phyloP scores from a whole-genome alignment of 805 yeast genomes.

The Pichia deserticola region DNA sequence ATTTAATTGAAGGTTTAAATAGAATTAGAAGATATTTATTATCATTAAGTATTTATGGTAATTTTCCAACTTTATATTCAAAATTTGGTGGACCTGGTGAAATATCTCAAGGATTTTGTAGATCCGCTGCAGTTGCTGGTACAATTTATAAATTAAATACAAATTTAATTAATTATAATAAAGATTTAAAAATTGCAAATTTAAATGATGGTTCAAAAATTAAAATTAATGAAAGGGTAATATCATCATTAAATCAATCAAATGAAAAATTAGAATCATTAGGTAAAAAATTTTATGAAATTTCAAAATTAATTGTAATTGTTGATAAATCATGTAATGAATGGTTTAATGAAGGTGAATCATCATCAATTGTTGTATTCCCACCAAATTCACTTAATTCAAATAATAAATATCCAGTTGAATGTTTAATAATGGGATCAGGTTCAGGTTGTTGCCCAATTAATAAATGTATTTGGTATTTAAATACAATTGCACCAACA shows the following conservation, averaged over 20 bases:
- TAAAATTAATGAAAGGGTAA: conserved; percentile 69
- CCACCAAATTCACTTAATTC: conserved; percentile 76
- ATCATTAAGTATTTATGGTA: conserved; percentile 88
- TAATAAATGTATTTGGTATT: conserved; percentile 89
- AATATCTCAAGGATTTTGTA: conserved; percentile 90
- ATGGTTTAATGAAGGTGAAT: conserved; percentile 85
- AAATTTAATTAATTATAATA: conserved; percentile 56
- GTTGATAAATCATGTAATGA: conserved; percentile 83
- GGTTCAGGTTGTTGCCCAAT: conserved; percentile 81
- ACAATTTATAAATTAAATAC: conserved; percentile 85
- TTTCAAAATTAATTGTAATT: conserved; percentile 71
- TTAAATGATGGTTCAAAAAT: conserved; percentile 72
- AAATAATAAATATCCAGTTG: conserved; percentile 66
- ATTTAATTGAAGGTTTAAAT: conserved; percentile 68
- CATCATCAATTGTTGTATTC: conserved; percentile 82
- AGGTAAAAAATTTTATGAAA: conserved; percentile 31
- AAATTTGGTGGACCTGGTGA: conserved; percentile 97
- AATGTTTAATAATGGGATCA: conserved; percentile 79
- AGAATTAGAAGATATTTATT: conserved; percentile 76
- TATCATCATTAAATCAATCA: conserved; percentile 67
- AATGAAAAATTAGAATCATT: conserved; percentile 35
- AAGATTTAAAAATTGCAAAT: conserved; percentile 55
- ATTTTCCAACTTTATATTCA: conserved; percentile 84
- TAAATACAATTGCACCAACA: conserved; percentile 68
- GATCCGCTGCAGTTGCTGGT: conserved; percentile 98